Evolutionary conservation across 805 yeast genomes (phyloP).

Genomic region (Grigorovia yakushimaensis): DNA sequence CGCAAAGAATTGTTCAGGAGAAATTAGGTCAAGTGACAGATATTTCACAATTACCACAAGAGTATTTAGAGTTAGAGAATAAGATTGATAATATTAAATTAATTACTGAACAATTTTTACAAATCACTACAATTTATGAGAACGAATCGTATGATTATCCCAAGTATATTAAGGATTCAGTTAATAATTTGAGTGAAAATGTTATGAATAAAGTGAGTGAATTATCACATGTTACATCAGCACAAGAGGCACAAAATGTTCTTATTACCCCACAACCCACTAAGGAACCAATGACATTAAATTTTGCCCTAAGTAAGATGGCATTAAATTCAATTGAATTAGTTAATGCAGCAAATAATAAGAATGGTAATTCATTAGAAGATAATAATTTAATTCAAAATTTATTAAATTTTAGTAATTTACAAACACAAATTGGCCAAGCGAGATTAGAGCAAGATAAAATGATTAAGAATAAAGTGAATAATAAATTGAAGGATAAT

Average conservation of each 20-base stretch:
- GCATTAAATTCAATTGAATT: conserved; percentile 38
- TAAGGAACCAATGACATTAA: conserved; percentile 64
- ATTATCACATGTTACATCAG: conserved; percentile 61
- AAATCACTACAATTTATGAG: conserved; percentile 50
- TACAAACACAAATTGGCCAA: conserved; percentile 68
- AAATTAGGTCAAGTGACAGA: conserved; percentile 71
- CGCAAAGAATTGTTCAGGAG: conserved; percentile 71
- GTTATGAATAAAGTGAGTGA: conserved; percentile 55
- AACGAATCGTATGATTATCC: conserved; percentile 81
- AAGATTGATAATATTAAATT: conserved; percentile 64
- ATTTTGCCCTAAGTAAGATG: conserved; percentile 74
- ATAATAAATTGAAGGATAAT: conserved; percentile 53
- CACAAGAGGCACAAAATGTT: conserved; percentile 77
- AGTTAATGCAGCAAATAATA: conserved; percentile 14
- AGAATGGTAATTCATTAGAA: conserved; percentile 16
- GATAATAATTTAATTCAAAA: conserved; percentile 41
- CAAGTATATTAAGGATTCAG: conserved; percentile 60
- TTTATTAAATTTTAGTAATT: conserved; percentile 55
- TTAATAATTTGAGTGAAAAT: conserved; percentile 58
- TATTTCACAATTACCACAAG: conserved; percentile 76
- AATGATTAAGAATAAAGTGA: conserved; percentile 58
- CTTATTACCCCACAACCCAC: conserved; percentile 40
- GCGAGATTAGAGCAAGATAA: conserved; percentile 78
- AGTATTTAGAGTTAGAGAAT: conserved; percentile 63
- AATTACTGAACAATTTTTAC: conserved; percentile 49